phyloP scores from a whole-genome alignment of 805 yeast species.

The Candida odintsovae region DNA sequence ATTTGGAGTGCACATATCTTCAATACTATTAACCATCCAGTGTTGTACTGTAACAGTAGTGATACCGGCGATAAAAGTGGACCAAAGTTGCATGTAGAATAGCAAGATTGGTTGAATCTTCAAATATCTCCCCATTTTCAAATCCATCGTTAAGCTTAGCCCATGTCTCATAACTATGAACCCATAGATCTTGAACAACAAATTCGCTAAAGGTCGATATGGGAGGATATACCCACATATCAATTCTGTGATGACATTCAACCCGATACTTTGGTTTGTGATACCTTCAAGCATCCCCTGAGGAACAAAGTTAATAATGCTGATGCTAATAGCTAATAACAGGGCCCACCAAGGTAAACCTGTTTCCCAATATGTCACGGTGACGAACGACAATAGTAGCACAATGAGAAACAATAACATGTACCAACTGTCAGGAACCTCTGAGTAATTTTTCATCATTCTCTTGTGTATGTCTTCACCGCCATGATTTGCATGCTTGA shows the following conservation, averaged over 20 bases:
- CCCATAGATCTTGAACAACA: conserved; percentile 48
- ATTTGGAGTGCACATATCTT: conserved; percentile 31
- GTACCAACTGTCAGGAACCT: conserved; percentile 58
- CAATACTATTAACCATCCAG: conserved; percentile 34
- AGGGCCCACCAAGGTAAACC: conserved; percentile 61
- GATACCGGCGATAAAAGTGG: conserved; percentile 35
- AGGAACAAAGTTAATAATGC: conserved; percentile 49
- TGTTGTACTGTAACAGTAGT: conserved; percentile 32
- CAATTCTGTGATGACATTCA: conserved; percentile 53
- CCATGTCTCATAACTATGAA: conserved; percentile 51
- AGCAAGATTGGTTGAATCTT: conserved; percentile 53
- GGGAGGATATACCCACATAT: conserved; percentile 58
- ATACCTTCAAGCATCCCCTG: conserved; percentile 52
- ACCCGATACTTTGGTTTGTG: conserved; percentile 47
- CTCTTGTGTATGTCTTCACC: conserved; percentile 41
- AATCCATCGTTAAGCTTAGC: conserved; percentile 41
- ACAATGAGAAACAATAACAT: conserved; percentile 23
- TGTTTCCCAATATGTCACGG: conserved; percentile 33
- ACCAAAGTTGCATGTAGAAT: conserved; percentile 38
- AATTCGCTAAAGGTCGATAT: conserved; percentile 45
- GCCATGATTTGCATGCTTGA: conserved; percentile 36
- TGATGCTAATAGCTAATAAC: conserved; percentile 48
- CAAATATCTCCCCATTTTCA: conserved; percentile 50
- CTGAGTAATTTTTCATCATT: conserved; percentile 49
- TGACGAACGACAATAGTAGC: conserved; percentile 26